Percentiles rank a stretch among this genome's conserved stretches.
Evolutionary conservation across 331 rosid genomes (phyloP).

Genomic region (Spiraea crenata): DNA sequence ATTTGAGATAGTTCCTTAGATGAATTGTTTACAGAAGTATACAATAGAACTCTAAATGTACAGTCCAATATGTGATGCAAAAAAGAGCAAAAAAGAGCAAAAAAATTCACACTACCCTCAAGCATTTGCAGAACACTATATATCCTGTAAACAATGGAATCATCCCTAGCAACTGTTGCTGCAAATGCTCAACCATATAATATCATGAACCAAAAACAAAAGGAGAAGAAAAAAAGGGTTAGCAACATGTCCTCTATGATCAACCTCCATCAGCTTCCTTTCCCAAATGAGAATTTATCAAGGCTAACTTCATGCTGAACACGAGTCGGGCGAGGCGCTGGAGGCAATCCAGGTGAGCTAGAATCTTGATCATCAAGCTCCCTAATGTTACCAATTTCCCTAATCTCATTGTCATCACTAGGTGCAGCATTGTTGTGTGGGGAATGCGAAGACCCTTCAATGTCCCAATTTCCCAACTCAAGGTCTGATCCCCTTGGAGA

Average conservation of each 20-base stretch:
- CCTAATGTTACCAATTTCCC: background rate
- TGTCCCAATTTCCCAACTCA: slow-evolving; percentile 39
- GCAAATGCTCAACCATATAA: too few species aligned
- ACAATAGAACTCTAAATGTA: background rate
- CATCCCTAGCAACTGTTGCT: too few species aligned
- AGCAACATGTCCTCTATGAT: background rate
- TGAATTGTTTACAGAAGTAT: too few species aligned
- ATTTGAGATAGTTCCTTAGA: too few species aligned
- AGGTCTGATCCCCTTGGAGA: slow-evolving; percentile 40
- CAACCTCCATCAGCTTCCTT: background rate
- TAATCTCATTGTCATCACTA: slow-evolving; percentile 11
- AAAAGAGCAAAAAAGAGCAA: background rate
- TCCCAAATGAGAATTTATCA: slow-evolving; percentile 42
- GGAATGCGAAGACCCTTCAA: slow-evolving; percentile 37
- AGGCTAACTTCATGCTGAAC: slow-evolving; percentile 34
- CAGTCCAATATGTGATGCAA: background rate
- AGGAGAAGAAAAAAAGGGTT: background rate
- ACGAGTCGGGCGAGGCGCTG: slow-evolving; percentile 6
- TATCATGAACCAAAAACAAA: background rate
- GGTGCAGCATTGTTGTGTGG: slow-evolving; percentile 22
- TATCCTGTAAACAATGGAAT: too few species aligned
- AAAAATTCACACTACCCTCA: background rate
- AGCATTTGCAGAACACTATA: background rate
- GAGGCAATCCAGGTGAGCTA: slow-evolving; percentile 25
- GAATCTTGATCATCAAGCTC: slow-evolving; percentile 16